These are phyloP conservation scores for Rhodamnia rubescens DNA, from an alignment of 345 rosid species.

Conservation along the genomic window DNA sequence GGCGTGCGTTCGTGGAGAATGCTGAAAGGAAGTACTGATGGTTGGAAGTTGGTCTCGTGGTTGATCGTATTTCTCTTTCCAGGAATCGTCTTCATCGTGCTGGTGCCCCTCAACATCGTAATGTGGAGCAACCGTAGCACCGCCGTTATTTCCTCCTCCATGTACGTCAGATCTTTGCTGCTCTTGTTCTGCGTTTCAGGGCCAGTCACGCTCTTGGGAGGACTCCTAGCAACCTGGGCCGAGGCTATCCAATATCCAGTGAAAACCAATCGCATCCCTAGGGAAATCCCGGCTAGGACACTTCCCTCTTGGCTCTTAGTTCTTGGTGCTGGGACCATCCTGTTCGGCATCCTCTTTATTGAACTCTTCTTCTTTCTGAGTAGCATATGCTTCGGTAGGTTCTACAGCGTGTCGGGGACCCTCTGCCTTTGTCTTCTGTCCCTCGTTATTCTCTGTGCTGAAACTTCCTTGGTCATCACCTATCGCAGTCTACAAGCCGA, in stretches of 20 bases:
- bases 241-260: not conserved
- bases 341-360: not conserved
- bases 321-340: not conserved
- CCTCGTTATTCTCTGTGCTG: not conserved
- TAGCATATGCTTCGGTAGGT: not conserved
- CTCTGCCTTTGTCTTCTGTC: not conserved
- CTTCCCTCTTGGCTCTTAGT: not conserved
- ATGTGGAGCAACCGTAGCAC: not conserved
- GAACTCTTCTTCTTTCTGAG: constrained; percentile 2
- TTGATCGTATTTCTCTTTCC: not conserved
- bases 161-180: not conserved
- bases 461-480: not conserved
- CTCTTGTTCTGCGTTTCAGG: constrained; percentile 4
- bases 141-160: not conserved
- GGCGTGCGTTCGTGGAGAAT: not conserved
- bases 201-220: constrained; percentile 2
- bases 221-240: not conserved
- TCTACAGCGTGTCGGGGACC: not conserved
- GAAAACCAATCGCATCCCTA: not conserved
- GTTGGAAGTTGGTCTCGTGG: constrained; percentile 5
- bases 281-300: not conserved
- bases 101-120: not conserved
- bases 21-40: not conserved
- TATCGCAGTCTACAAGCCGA: not conserved
- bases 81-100: not conserved